A percentile compares a stretch with the other conserved stretches of the same genome.
Evolutionary conservation across 2,329 filamentous ascomycete genomes (phyloP).

Genomic region (Paecilomyces niveus): DNA sequence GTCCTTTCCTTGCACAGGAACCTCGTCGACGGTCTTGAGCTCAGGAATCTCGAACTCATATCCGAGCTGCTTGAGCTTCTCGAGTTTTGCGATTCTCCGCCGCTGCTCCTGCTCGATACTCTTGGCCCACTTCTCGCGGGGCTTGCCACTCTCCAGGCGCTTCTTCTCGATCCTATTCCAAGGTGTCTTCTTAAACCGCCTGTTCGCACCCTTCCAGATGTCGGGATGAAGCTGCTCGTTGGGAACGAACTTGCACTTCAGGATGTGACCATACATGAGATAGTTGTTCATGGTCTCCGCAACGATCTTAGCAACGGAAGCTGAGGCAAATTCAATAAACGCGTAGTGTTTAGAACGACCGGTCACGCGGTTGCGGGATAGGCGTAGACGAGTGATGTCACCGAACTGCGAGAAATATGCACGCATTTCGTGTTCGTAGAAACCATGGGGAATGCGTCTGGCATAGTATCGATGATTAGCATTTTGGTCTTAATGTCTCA

Average conservation of each 20-base stretch:
- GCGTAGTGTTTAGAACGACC: constrained; percentile 89
- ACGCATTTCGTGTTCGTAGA: constrained; percentile 94
- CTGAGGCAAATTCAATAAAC: constrained; percentile 77
- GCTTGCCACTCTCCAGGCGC: constrained; percentile 64
- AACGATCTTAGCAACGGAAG: constrained; percentile 81
- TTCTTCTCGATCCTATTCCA: constrained; percentile 79
- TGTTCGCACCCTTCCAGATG: constrained; percentile 85
- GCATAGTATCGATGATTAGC: constrained; percentile 11
- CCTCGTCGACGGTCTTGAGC: constrained; percentile 57
- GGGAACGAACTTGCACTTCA: constrained; percentile 77
- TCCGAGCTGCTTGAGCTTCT: constrained; percentile 70
- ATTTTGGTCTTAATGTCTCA: neutral
- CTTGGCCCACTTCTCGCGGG: constrained; percentile 70
- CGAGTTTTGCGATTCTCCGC: constrained; percentile 60
- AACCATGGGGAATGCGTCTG: constrained; percentile 80
- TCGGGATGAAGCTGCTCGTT: constrained; percentile 70
- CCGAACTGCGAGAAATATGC: constrained; percentile 94
- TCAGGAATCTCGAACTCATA: constrained; percentile 74
- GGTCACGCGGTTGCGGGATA: constrained; percentile 88
- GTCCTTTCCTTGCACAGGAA: constrained; percentile 36
- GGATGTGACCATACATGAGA: constrained; percentile 85
- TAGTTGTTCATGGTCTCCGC: constrained; percentile 98
- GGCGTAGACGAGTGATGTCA: constrained; percentile 65
- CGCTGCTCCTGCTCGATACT: constrained; percentile 66
- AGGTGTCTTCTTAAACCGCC: constrained; percentile 80